Conservation (phyloP, 2,329 filamentous ascomycete species). For the Mariannaea sp. region DNA sequence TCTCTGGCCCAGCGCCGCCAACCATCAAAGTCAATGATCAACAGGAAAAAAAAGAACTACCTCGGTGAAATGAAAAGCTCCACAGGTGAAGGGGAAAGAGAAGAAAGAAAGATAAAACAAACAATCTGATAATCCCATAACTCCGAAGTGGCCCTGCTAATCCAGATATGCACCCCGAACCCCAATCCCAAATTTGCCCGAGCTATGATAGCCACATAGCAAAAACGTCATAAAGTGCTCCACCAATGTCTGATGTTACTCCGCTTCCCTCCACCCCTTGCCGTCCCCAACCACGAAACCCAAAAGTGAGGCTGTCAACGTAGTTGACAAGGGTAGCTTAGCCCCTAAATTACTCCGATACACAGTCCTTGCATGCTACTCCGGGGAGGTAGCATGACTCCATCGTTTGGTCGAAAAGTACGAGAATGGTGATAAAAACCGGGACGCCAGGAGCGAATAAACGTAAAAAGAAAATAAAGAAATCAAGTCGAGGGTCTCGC, state of each 20-base stretch:
- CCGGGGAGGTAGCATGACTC: slow-evolving; percentile 4
- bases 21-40: slow-evolving; percentile 20
- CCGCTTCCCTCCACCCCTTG: too few relatives aligned
- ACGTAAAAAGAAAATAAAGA: too few relatives aligned
- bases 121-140: slow-evolving; percentile 19
- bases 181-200: slow-evolving; percentile 23
- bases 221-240: slow-evolving; percentile 32
- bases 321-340: slow-evolving; percentile 30
- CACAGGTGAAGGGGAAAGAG: too few relatives aligned
- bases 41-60: slow-evolving; percentile 10
- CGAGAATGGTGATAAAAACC: slow-evolving; percentile 25
- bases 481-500: slow-evolving; percentile 33
- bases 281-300: too few relatives aligned
- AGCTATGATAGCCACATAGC: slow-evolving; percentile 23
- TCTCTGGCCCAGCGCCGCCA: slow-evolving; percentile 29
- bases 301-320: slow-evolving; percentile 36
- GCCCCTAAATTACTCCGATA: slow-evolving; percentile 32
- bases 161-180: slow-evolving; percentile 24
- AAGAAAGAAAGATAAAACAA: too few relatives aligned
- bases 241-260: slow-evolving; percentile 35
- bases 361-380: slow-evolving; percentile 24
- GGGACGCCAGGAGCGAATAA: slow-evolving; percentile 26
- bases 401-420: slow-evolving; percentile 16
- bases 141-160: slow-evolving; percentile 21
- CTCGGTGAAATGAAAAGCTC: slow-evolving; percentile 1